Percentiles rank a stretch among this genome's conserved stretches.
These are phyloP conservation scores for Galium porrigens DNA, from an alignment of 305 asterid genomes.

Conservation along the genomic window DNA sequence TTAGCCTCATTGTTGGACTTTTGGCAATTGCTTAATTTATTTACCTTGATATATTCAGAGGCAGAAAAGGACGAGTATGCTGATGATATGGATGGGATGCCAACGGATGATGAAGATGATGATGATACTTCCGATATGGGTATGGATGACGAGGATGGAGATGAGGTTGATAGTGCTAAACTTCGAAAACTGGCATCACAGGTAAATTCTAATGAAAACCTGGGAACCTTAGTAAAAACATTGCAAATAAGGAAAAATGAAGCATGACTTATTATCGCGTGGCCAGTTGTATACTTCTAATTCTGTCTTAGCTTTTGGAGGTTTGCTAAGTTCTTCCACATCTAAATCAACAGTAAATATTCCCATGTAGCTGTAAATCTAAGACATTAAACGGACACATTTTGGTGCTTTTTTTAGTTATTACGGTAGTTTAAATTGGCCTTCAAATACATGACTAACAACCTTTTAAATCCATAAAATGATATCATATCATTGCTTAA, in stretches of 20 bases:
- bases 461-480: not conserved
- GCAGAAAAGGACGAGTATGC: conserved; percentile 63
- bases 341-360: not conserved
- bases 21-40: not conserved
- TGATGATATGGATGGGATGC: conserved; percentile 67
- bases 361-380: not conserved
- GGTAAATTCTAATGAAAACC: conserved; percentile 27
- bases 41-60: conserved; percentile 29
- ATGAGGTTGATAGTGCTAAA: conserved; percentile 58
- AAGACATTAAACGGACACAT: not conserved
- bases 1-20: not conserved
- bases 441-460: not conserved
- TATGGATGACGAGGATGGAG: conserved; percentile 69
- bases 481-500: not conserved
- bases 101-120: conserved; percentile 61
- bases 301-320: not conserved
- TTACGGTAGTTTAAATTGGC: not conserved
- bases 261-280: not conserved
- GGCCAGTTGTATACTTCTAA: not conserved
- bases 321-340: not conserved
- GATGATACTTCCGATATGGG: conserved; percentile 85
- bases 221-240: not conserved
- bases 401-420: not conserved
- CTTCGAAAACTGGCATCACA: conserved; percentile 74
- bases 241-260: not conserved